These are phyloP conservation scores for Salmacisia buchloeana DNA, from an alignment of 1,284 basidiomycete genomes.

Conservation along the genomic window DNA sequence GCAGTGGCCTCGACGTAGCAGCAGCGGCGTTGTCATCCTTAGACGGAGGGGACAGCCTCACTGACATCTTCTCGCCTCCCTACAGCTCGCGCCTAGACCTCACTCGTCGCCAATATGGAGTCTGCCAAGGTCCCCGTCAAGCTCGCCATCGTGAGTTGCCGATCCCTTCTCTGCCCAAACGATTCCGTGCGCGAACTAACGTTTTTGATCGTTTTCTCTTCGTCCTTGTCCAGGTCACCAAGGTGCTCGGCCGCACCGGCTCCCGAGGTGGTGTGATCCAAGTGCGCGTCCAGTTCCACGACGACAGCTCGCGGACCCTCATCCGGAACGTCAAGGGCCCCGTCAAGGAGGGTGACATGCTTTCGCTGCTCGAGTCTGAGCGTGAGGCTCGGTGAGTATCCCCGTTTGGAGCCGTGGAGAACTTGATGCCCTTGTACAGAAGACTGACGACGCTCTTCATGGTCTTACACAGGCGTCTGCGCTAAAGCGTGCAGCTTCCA, in stretches of 20 bases:
- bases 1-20: no score
- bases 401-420: background rate
- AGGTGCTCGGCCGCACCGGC: constrained; percentile 98
- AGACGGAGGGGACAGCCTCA: no score
- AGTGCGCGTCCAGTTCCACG: constrained; percentile 99
- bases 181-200: background rate
- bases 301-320: constrained; percentile 89
- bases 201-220: background rate
- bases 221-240: constrained; percentile 39
- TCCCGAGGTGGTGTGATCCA: constrained; percentile 99
- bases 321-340: constrained; percentile 99
- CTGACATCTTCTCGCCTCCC: background rate
- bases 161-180: background rate
- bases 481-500: background rate
- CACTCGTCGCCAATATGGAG: constrained; percentile 10
- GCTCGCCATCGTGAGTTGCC: constrained; percentile 9
- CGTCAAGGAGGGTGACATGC: constrained; percentile 91
- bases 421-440: background rate
- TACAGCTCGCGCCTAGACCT: background rate
- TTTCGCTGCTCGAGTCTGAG: constrained; percentile 95
- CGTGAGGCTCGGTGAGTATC: constrained; percentile 94
- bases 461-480: background rate
- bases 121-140: constrained; percentile 14
- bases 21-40: no score
- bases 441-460: background rate